Evolutionary conservation across 768 basidiomycete species (phyloP), one percentile per base, ranked within the genome.

Genomic region (Glaciozyma martinii): DNA sequence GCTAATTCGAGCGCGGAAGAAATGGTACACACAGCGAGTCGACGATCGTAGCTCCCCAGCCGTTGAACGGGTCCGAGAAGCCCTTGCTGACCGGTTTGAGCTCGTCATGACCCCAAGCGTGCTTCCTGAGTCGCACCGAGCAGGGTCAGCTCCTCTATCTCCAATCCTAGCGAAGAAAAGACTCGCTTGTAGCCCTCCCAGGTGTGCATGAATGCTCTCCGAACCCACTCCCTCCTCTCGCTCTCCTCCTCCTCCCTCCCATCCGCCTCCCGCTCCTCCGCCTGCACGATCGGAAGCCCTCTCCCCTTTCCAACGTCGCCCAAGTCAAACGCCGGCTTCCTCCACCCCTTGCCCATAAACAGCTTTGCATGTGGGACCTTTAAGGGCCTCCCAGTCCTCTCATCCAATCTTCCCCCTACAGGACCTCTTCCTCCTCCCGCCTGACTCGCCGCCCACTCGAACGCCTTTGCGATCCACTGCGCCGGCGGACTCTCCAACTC

Each of bases 41-140:
- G 62, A 75, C 69, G 42, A 75, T 59, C 3, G 72, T 75, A 0
- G 75, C 74, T 18, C 74, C 75, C 73, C 74, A 75, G 55, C 71
- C 75, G 55, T 73, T 72, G 66, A 72, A 74, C 23, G 66, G 68
- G 62, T 74, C 56, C 12, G 52, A 32, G n/a, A 49, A 61, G 1
- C 33, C 30, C 5, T 57, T 56, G 3, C 56, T 32, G 37, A 66
- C 19, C n/a, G 71, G 72, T 42, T 49, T 63, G 44, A 70, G 59
- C 43, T 67, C 71, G 49, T 72, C 71, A 44, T 66, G 61, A 46
- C 70, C 70, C 68, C 66, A 66, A 18, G 66, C 66, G 37, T 61
- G 25, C 30, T 55, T 55, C 59, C 40, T 63, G 42, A 5, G 5
- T 9, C 29, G 27, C 30, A 8, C 7, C 9, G 33, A 6, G 3